These are phyloP conservation scores for Jaltomata sinuosa DNA, from an alignment of 257 asterid species.

Conservation along the genomic window DNA sequence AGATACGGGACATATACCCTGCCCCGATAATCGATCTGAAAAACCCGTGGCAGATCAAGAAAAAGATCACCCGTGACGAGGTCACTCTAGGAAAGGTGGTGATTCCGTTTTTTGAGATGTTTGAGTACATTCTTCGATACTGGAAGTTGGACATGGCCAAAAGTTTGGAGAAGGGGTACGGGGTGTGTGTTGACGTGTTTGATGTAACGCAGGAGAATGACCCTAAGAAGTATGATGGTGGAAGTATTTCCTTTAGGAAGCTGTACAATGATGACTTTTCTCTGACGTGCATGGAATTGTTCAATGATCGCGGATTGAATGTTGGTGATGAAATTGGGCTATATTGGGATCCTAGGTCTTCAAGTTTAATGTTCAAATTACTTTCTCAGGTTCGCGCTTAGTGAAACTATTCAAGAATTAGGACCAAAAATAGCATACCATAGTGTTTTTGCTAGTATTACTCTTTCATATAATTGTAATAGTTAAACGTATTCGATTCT, in stretches of 20 bases:
- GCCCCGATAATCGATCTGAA: slow-evolving; percentile 13
- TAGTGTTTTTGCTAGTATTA: too few species aligned
- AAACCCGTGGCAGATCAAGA: slow-evolving; percentile 40
- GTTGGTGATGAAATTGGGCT: slow-evolving; percentile 38
- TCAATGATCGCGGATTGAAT: slow-evolving; percentile 20
- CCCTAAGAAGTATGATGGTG: slow-evolving; percentile 9
- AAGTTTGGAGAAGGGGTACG: slow-evolving; percentile 17
- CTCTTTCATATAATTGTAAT: too few species aligned
- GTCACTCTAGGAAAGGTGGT: neutral
- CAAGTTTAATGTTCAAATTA: slow-evolving; percentile 18
- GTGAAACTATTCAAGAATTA: neutral
- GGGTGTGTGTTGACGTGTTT: slow-evolving; percentile 18
- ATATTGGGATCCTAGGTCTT: slow-evolving; percentile 28
- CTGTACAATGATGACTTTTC: slow-evolving; percentile 14
- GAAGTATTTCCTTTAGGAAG: slow-evolving; percentile 14
- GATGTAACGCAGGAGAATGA: slow-evolving; percentile 3
- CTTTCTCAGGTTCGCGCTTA: neutral
- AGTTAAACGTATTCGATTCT: too few species aligned
- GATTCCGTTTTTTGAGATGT: neutral
- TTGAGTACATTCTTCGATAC: slow-evolving; percentile 32
- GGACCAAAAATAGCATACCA: too few species aligned
- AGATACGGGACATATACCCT: slow-evolving; percentile 30
- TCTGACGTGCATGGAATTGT: slow-evolving; percentile 22
- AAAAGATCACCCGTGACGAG: neutral
- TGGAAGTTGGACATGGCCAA: slow-evolving; percentile 37